Conservation (phyloP, 1,284 basidiomycete species). For the Cutaneotrichosporon mucoides region DNA sequence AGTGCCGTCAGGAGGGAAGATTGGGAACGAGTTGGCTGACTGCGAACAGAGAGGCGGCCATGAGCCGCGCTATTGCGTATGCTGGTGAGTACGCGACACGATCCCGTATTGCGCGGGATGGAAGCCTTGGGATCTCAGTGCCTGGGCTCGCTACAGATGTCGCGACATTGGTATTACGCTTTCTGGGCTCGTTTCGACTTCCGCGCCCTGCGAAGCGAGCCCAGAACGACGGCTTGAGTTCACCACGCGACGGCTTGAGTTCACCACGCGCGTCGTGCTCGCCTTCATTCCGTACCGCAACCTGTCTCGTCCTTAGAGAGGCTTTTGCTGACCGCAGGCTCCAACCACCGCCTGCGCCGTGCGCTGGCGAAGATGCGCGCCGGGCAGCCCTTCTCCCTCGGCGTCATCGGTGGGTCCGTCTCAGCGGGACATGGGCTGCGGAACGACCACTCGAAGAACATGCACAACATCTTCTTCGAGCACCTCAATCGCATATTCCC, state of each 20-base stretch:
- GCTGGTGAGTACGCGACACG: neutral
- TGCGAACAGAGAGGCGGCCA: neutral
- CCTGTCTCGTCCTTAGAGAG: neutral
- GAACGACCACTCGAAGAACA: slow-evolving; percentile 24
- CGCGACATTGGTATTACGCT: no score
- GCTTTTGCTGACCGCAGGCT: slow-evolving; percentile 11
- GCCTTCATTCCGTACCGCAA: no score
- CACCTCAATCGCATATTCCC: slow-evolving; percentile 39
- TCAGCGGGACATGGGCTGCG: slow-evolving; percentile 34
- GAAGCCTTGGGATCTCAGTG: no score
- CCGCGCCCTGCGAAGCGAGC: no score
- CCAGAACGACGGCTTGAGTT: no score
- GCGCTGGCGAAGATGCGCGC: slow-evolving; percentile 22
- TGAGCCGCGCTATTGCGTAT: slow-evolving; percentile 4
- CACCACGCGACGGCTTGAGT: no score
- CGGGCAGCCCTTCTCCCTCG: slow-evolving; percentile 27
- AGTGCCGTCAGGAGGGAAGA: neutral
- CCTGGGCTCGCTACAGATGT: no score
- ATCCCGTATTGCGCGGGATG: no score
- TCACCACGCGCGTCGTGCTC: no score
- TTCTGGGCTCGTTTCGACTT: no score
- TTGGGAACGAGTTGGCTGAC: neutral
- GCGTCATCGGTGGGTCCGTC: slow-evolving; percentile 31
- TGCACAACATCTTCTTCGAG: slow-evolving; percentile 39
- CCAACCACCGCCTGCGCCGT: slow-evolving; percentile 25